Evolutionary conservation across 2,329 filamentous ascomycete genomes (phyloP).

Genomic region (Plenodomus tracheiphilus): DNA sequence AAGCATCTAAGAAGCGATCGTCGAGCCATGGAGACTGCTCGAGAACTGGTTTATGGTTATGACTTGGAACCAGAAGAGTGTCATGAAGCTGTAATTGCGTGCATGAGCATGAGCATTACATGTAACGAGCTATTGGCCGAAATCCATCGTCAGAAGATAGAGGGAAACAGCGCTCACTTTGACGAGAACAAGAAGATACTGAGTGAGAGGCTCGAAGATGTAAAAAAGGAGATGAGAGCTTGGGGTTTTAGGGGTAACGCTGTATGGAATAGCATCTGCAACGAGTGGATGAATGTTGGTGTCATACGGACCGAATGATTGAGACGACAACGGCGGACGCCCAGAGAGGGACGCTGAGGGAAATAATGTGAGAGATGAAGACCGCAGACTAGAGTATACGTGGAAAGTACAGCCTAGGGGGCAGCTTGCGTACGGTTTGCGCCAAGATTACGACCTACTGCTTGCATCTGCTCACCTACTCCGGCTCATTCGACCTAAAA

Average conservation of each 20-base stretch:
- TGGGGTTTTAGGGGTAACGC: constrained; percentile 20
- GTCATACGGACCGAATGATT: constrained; percentile 4
- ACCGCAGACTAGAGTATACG: too few relatives aligned
- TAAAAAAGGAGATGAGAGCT: constrained; percentile 16
- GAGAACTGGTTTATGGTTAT: constrained; percentile 9
- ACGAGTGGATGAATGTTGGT: constrained; percentile 21
- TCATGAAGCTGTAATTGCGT: constrained; percentile 7
- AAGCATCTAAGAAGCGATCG: constrained; percentile 10
- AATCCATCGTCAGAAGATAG: not conserved
- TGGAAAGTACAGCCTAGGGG: not conserved
- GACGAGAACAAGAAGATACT: constrained; percentile 4
- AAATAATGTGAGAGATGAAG: too few relatives aligned
- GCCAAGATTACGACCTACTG: not conserved
- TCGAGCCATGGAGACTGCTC: constrained; percentile 3
- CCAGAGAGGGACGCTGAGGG: too few relatives aligned
- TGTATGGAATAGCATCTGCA: constrained; percentile 12
- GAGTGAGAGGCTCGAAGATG: constrained; percentile 2
- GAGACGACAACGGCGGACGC: not conserved
- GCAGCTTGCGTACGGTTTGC: not conserved
- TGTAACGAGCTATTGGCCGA: constrained; percentile 11
- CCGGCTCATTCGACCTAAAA: not conserved
- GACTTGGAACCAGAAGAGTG: constrained; percentile 17
- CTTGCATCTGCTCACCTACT: not conserved
- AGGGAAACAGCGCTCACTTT: not conserved
- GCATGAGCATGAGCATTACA: constrained; percentile 26